Conservation (phyloP, 2,329 filamentous ascomycete species). For the Berkeleyomyces rouxiae region DNA sequence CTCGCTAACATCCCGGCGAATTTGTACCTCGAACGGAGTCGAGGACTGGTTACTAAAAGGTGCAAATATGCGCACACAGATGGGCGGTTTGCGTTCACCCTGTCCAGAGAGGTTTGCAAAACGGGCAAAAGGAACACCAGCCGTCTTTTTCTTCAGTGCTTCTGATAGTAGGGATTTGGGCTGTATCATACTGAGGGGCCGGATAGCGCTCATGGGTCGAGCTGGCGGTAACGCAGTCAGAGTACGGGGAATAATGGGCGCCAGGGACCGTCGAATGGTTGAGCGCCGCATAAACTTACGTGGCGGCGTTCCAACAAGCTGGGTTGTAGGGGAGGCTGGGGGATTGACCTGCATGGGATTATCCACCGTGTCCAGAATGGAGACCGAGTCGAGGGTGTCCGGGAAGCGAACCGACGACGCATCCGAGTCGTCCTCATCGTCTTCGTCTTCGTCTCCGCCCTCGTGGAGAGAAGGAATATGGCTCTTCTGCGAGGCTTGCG, state of each 20-base stretch:
- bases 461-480: conserved; percentile 39
- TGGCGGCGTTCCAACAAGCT: conserved; percentile 47
- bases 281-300: conserved; percentile 44
- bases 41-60: conserved; percentile 50
- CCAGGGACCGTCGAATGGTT: conserved; percentile 45
- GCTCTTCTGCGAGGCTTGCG: conserved; percentile 21
- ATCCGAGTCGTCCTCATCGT: conserved; percentile 40
- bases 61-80: conserved; percentile 62
- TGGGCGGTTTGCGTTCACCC: conserved; percentile 54
- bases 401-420: conserved; percentile 45
- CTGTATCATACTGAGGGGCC: conserved; percentile 49
- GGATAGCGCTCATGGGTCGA: conserved; percentile 45
- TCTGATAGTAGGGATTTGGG: conserved; percentile 56
- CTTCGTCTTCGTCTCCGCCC: conserved; percentile 42
- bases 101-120: conserved; percentile 65
- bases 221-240: conserved; percentile 55
- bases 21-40: conserved; percentile 54
- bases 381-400: conserved; percentile 52
- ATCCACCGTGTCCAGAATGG: conserved; percentile 49
- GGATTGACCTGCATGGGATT: conserved; percentile 33
- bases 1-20: conserved; percentile 52
- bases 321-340: conserved; percentile 33
- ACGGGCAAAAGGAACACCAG: conserved; percentile 55
- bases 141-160: conserved; percentile 54
- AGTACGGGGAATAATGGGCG: conserved; percentile 36